Evolutionary conservation across 345 rosid genomes (phyloP).

Genomic region (Lenwebbia sp.): DNA sequence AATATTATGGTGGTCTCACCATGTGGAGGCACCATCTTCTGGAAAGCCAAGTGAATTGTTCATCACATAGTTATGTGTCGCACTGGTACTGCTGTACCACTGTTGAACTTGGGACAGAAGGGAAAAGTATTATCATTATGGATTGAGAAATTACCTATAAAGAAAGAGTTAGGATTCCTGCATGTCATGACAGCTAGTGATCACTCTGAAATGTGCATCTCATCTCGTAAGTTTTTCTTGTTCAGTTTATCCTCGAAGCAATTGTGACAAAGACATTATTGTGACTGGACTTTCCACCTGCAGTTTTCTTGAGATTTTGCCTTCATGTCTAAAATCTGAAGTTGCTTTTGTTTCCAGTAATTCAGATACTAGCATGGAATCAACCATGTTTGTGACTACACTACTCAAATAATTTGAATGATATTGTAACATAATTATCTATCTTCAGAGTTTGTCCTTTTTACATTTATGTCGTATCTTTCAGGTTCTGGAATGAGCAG

Average conservation of each 20-base stretch:
- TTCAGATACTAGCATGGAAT: background rate
- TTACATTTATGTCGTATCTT: background rate
- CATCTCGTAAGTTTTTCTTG: background rate
- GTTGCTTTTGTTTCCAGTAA: background rate
- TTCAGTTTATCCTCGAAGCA: background rate
- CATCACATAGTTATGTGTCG: background rate
- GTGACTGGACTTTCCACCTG: background rate
- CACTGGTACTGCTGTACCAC: background rate
- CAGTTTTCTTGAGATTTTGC: background rate
- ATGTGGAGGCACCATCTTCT: background rate
- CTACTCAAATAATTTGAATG: background rate
- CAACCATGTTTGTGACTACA: background rate
- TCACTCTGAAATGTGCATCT: background rate
- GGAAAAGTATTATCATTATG: background rate
- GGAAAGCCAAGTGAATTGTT: background rate
- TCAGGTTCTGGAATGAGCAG: constrained; percentile 70
- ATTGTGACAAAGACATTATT: background rate
- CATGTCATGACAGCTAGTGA: background rate
- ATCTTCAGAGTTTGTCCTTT: background rate
- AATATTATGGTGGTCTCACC: background rate
- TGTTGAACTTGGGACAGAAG: background rate
- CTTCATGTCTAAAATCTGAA: background rate
- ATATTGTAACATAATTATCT: background rate
- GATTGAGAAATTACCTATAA: background rate
- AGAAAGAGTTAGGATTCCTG: background rate